phyloP scores from a whole-genome alignment of 257 asterid species.

The Avicennia marina region DNA sequence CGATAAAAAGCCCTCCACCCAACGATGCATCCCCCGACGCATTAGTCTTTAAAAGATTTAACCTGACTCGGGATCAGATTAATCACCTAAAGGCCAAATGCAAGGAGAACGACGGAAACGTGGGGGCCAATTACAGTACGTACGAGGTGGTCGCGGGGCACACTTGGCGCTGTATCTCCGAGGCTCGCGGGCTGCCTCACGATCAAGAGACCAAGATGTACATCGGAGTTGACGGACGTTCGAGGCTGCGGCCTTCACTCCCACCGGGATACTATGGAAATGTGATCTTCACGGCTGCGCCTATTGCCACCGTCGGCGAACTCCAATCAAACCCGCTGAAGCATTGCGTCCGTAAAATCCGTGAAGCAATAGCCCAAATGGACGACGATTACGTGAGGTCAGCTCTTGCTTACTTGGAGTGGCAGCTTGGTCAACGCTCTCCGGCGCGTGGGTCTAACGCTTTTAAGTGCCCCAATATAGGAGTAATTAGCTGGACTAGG shows the following conservation, averaged over 20 bases:
- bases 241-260: slow-evolving; percentile 61
- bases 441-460: slow-evolving; percentile 83
- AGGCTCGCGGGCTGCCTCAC: slow-evolving; percentile 54
- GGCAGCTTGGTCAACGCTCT: slow-evolving; percentile 75
- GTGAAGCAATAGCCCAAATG: slow-evolving; percentile 62
- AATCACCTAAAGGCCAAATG: background rate
- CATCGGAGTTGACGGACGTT: slow-evolving; percentile 78
- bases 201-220: slow-evolving; percentile 72
- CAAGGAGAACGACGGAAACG: slow-evolving; percentile 40
- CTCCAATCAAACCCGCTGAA: slow-evolving; percentile 52
- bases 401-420: slow-evolving; percentile 76
- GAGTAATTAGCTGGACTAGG: slow-evolving; percentile 89
- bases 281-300: slow-evolving; percentile 77
- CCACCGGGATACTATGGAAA: slow-evolving; percentile 84
- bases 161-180: slow-evolving; percentile 64
- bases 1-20: slow-evolving; percentile 14
- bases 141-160: slow-evolving; percentile 81
- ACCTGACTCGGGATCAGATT: background rate
- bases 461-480: slow-evolving; percentile 78
- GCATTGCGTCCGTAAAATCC: slow-evolving; percentile 62
- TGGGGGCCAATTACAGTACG: slow-evolving; percentile 44
- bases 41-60: too few species aligned
- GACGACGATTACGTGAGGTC: slow-evolving; percentile 76
- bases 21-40: background rate
- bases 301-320: slow-evolving; percentile 57